A percentile compares a stretch with the other conserved stretches of the same genome.
phyloP scores from a whole-genome alignment of 2,329 filamentous ascomycete genomes.

The Chaetomiaceae sp. region DNA sequence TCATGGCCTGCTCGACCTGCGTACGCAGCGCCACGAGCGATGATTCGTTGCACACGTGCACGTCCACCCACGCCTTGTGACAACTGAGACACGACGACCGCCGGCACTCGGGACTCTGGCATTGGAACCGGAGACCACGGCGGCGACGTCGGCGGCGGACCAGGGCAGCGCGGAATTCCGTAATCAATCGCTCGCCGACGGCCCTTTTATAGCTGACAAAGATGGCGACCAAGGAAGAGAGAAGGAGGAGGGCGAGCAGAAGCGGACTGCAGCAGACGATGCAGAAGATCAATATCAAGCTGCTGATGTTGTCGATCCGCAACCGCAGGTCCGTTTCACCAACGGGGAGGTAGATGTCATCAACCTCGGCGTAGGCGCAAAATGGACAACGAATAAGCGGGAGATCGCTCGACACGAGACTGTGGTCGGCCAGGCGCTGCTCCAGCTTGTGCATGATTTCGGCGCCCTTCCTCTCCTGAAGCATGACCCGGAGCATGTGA shows the following conservation, averaged over 20 bases:
- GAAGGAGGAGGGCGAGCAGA: constrained; percentile 41
- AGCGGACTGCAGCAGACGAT: too few species aligned
- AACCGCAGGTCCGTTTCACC: constrained; percentile 50
- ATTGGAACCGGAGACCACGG: constrained; percentile 71
- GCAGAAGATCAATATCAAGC: constrained; percentile 16
- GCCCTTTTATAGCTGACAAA: constrained; percentile 38
- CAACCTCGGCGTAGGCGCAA: constrained; percentile 84
- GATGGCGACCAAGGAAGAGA: constrained; percentile 40
- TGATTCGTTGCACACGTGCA: constrained; percentile 85
- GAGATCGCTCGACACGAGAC: constrained; percentile 64
- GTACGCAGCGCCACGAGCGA: constrained; percentile 75
- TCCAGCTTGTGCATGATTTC: constrained; percentile 72
- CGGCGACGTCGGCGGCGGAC: constrained; percentile 62
- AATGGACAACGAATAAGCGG: constrained; percentile 82
- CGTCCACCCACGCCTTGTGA: constrained; percentile 74
- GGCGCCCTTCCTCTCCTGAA: constrained; percentile 59
- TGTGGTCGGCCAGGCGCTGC: constrained; percentile 70
- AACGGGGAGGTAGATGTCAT: constrained; percentile 63
- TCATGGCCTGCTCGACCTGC: constrained; percentile 88
- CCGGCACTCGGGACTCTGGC: constrained; percentile 61
- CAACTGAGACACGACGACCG: constrained; percentile 76
- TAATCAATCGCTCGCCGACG: constrained; percentile 36
- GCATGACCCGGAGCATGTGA: constrained; percentile 66
- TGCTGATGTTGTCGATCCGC: constrained; percentile 44
- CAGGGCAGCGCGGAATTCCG: constrained; percentile 54